A percentile compares a stretch with the other conserved stretches of the same genome.
phyloP scores from a whole-genome alignment of 352 stramenopile genomes.

The Pythium dissimile region DNA sequence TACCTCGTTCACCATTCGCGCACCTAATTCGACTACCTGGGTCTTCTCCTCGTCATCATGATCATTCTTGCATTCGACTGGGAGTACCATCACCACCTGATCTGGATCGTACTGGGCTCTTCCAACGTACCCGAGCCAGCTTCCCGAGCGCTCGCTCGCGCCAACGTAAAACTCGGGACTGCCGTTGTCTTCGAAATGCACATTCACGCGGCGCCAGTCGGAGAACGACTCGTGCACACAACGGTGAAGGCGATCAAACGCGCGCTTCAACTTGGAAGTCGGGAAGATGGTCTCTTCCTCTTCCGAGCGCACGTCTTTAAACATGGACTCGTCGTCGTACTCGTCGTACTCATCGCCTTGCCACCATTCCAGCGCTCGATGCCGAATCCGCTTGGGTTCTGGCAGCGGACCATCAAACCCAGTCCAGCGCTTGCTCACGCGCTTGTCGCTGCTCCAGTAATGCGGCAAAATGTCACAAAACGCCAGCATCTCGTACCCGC shows the following conservation, averaged over 20 bases:
- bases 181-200: background rate
- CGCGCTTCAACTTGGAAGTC: background rate
- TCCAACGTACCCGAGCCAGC: constrained; percentile 9
- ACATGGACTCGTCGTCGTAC: background rate
- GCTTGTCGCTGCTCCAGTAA: background rate
- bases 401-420: background rate
- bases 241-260: background rate
- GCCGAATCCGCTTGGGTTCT: no score
- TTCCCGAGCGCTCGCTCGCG: background rate
- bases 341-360: background rate
- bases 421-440: background rate
- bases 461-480: constrained; percentile 1
- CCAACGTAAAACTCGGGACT: constrained; percentile 14
- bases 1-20: no score
- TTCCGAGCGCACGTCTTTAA: background rate
- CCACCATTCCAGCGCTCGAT: background rate
- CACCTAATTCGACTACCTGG: no score
- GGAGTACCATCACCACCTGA: no score
- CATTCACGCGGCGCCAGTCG: constrained; percentile 2
- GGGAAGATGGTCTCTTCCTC: background rate
- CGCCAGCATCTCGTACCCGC: background rate
- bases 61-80: no score
- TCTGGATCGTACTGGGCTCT: no score
- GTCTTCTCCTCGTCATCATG: no score
- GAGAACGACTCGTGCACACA: background rate